Conservation (phyloP, 148 eudicot species). For the Rhododendron williamsianum region DNA sequence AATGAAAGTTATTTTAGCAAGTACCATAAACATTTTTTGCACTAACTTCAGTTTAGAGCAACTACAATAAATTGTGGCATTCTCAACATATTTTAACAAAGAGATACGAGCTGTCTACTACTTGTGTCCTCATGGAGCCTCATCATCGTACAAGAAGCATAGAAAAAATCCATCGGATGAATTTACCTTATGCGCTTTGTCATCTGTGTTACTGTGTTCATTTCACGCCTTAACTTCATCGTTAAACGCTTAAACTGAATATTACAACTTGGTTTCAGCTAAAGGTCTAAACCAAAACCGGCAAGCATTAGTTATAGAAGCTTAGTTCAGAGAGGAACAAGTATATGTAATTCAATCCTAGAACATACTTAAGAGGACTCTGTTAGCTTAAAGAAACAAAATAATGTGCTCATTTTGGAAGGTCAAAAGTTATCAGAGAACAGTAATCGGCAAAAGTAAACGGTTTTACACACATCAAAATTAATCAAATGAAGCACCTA, state of each 20-base stretch:
- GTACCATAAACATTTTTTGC: background rate
- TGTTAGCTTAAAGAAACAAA: background rate
- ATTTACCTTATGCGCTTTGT: background rate
- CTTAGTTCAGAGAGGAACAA: background rate
- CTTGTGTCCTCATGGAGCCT: background rate
- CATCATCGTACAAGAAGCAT: background rate
- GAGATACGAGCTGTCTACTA: background rate
- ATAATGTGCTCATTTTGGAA: background rate
- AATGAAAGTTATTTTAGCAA: background rate
- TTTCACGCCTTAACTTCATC: background rate
- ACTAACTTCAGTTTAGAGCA: background rate
- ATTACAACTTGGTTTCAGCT: background rate
- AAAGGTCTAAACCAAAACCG: background rate
- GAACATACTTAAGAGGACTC: background rate
- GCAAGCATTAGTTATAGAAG: background rate
- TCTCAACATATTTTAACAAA: background rate
- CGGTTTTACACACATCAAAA: background rate
- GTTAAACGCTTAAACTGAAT: background rate
- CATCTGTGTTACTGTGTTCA: background rate
- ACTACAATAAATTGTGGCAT: background rate
- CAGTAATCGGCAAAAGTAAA: background rate
- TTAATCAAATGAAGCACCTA: background rate
- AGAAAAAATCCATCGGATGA: background rate
- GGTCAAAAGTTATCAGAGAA: background rate
- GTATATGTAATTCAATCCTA: background rate